phyloP scores from a whole-genome alignment of 257 asterid species.

The Jacaranda mimosifolia region DNA sequence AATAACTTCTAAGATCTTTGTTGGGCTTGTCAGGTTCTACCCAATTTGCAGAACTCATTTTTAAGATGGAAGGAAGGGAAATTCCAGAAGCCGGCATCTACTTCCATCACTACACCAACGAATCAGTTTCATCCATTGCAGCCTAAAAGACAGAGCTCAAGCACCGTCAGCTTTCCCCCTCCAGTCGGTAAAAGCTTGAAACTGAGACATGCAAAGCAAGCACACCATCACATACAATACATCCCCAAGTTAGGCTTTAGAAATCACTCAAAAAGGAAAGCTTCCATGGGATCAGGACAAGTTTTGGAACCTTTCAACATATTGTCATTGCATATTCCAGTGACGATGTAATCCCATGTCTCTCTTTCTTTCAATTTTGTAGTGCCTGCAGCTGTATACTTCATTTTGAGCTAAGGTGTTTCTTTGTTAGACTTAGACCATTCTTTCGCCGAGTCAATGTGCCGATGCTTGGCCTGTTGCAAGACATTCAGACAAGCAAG shows the following conservation, averaged over 20 bases:
- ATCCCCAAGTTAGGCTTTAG: constrained; percentile 41
- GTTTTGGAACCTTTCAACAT: constrained; percentile 51
- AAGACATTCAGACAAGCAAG: background rate
- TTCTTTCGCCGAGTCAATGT: constrained; percentile 19
- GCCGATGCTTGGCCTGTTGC: constrained; percentile 3
- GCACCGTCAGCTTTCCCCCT: constrained; percentile 53
- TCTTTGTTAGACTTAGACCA: constrained; percentile 19
- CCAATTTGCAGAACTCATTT: constrained; percentile 58
- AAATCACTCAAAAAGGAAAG: constrained; percentile 48
- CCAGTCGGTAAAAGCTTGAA: constrained; percentile 43
- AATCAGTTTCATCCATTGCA: constrained; percentile 25
- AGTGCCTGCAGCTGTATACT: constrained; percentile 39
- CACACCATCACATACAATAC: constrained; percentile 25
- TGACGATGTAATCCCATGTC: constrained; percentile 35
- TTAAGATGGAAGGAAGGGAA: constrained; percentile 57
- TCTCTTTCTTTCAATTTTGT: constrained; percentile 47
- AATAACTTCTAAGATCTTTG: too few relatives aligned
- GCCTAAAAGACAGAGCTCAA: constrained; percentile 27
- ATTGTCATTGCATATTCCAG: constrained; percentile 69
- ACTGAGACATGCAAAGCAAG: constrained; percentile 49
- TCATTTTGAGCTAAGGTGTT: constrained; percentile 33
- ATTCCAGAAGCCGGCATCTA: constrained; percentile 34
- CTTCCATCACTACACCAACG: constrained; percentile 2
- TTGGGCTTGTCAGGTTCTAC: constrained; percentile 64
- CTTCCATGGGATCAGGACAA: constrained; percentile 34